These are phyloP conservation scores for Xylariaceae sp. DNA, from an alignment of 2,329 filamentous ascomycete genomes.

Conservation along the genomic window DNA sequence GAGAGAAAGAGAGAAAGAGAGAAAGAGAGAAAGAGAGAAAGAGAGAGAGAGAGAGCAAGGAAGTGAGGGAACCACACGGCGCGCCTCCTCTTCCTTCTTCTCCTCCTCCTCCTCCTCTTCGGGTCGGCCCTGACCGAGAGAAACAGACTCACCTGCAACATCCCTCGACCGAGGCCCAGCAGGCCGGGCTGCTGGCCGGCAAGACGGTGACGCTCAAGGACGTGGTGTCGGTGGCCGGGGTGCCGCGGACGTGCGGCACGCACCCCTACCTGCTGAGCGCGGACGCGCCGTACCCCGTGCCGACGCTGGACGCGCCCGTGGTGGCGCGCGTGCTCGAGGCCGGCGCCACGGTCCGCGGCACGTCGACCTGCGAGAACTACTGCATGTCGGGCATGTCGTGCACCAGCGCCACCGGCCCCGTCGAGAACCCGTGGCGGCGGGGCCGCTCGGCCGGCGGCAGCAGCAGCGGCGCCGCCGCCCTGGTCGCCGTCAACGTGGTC, in stretches of 20 bases:
- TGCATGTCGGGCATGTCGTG: conserved; percentile 28
- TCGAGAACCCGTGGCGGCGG: conserved; percentile 27
- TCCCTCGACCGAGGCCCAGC: not conserved
- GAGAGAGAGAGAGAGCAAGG: too few relatives aligned
- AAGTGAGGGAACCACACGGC: too few relatives aligned
- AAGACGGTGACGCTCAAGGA: conserved; percentile 28
- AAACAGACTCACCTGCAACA: conserved; percentile 1
- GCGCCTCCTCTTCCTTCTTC: too few relatives aligned
- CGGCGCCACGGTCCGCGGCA: conserved; percentile 26
- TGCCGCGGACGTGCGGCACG: conserved; percentile 28
- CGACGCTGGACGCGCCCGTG: conserved; percentile 28
- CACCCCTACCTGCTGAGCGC: conserved; percentile 22
- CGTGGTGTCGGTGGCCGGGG: conserved; percentile 26
- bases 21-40: too few relatives aligned
- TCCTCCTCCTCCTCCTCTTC: not conserved
- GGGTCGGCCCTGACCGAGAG: not conserved
- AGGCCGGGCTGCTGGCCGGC: conserved; percentile 15
- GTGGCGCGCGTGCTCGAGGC: conserved; percentile 26
- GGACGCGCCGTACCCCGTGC: conserved; percentile 20
- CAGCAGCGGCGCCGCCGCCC: conserved; percentile 28
- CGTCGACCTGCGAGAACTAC: conserved; percentile 31
- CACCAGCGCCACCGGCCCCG: conserved; percentile 27
- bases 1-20: too few relatives aligned
- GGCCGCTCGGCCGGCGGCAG: conserved; percentile 28
- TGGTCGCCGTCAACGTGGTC: conserved; percentile 19